These are phyloP conservation scores for Priceomyces fermenticarens DNA, from an alignment of 805 yeast genomes.

Conservation along the genomic window DNA sequence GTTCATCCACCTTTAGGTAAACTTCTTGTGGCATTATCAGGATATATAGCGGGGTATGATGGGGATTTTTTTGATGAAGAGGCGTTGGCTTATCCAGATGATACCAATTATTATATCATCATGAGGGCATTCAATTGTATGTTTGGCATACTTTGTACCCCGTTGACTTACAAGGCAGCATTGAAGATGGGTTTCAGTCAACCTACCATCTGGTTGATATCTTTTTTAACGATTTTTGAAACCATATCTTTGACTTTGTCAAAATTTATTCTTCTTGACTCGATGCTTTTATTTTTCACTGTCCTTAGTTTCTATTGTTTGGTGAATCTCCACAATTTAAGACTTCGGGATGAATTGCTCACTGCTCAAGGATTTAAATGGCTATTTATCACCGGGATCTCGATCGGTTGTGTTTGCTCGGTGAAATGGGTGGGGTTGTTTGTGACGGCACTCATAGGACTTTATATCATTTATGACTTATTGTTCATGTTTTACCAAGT, in stretches of 20 bases:
- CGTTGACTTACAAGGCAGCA: constrained; percentile 81
- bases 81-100: constrained; percentile 72
- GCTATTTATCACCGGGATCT: constrained; percentile 60
- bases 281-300: constrained; percentile 87
- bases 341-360: constrained; percentile 35
- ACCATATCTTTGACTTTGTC: constrained; percentile 81
- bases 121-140: constrained; percentile 89
- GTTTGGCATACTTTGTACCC: constrained; percentile 81
- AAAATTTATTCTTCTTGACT: constrained; percentile 86
- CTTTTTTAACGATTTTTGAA: constrained; percentile 79
- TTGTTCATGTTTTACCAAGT: constrained; percentile 41
- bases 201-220: constrained; percentile 71
- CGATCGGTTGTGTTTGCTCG: constrained; percentile 80
- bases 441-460: constrained; percentile 58
- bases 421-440: constrained; percentile 86
- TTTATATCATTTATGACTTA: constrained; percentile 56
- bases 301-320: constrained; percentile 41
- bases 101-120: constrained; percentile 64
- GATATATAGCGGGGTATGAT: constrained; percentile 80
- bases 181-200: constrained; percentile 70
- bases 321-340: constrained; percentile 47
- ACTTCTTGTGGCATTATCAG: constrained; percentile 85
- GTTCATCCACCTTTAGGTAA: constrained; percentile 98
- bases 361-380: constrained; percentile 46
- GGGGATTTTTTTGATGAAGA: constrained; percentile 90